Evolutionary conservation across 371 early-diverging fungal genomes (phyloP).

Genomic region (Lichtheimia corymbifera): DNA sequence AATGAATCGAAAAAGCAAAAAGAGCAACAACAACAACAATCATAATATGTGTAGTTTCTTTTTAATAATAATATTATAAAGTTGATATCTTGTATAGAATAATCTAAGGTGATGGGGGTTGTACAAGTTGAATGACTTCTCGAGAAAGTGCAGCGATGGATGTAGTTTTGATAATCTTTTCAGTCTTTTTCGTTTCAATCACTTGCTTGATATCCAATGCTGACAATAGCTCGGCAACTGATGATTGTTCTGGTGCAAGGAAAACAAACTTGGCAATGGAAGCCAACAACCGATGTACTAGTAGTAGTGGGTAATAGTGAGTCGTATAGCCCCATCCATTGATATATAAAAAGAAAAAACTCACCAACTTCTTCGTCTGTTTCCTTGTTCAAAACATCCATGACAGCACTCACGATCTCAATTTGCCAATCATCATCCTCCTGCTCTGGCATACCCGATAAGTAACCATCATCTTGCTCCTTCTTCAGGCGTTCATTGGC

Average conservation of each 20-base stretch:
- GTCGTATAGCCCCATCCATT: neutral
- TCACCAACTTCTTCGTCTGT: constrained; percentile 47
- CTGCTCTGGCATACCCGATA: constrained; percentile 39
- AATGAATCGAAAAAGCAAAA: neutral
- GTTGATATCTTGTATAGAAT: no score
- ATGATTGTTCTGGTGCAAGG: constrained; percentile 35
- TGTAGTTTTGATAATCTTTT: constrained; percentile 19
- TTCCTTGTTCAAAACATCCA: constrained; percentile 61
- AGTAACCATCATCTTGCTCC: constrained; percentile 30
- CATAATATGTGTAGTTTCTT: no score
- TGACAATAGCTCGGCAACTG: constrained; percentile 30
- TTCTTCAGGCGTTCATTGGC: constrained; percentile 45
- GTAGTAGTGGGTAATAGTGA: neutral
- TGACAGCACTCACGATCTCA: constrained; percentile 65
- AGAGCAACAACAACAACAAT: no score
- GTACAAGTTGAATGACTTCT: constrained; percentile 28
- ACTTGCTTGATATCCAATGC: constrained; percentile 35
- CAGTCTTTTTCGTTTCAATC: constrained; percentile 29
- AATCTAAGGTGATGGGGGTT: no score
- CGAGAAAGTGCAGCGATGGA: constrained; percentile 26
- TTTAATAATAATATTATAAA: no score
- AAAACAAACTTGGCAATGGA: constrained; percentile 43
- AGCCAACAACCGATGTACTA: constrained; percentile 46
- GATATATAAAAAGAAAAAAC: constrained; percentile 4
- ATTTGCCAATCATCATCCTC: constrained; percentile 72